These are phyloP conservation scores for Meyerozyma elateridarum DNA, from an alignment of 1,139 yeast species.

Conservation along the genomic window DNA sequence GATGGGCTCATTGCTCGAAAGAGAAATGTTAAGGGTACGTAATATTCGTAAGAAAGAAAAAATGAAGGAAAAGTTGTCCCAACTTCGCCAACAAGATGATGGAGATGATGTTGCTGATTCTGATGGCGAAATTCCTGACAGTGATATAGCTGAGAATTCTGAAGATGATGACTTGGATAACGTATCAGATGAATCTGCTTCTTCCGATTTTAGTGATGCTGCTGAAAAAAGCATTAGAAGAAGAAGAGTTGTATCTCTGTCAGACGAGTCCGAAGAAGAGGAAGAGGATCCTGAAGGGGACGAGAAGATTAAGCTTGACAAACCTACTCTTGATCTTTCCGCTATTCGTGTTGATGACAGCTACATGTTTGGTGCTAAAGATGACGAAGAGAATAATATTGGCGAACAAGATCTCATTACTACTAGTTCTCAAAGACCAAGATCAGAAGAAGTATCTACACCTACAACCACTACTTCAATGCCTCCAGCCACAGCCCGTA, in stretches of 20 bases:
- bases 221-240: constrained; percentile 17
- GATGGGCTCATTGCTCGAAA: constrained; percentile 51
- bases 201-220: constrained; percentile 17
- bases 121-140: constrained; percentile 20
- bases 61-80: constrained; percentile 29
- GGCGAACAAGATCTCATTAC: constrained; percentile 15
- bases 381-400: constrained; percentile 11
- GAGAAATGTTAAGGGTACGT: constrained; percentile 54
- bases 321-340: constrained; percentile 6
- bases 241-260: constrained; percentile 9
- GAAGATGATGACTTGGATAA: constrained; percentile 24
- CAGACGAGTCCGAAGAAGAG: constrained; percentile 11
- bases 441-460: too few relatives aligned
- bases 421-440: constrained; percentile 13
- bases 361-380: constrained; percentile 32
- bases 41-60: constrained; percentile 49
- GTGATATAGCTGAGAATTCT: constrained; percentile 16
- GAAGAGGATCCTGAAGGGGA: constrained; percentile 10
- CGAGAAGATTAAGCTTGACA: constrained; percentile 14
- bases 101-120: constrained; percentile 16
- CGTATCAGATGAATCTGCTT: constrained; percentile 18
- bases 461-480: not conserved
- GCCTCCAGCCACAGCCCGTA: constrained; percentile 7
- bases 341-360: constrained; percentile 25
- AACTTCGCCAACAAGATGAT: constrained; percentile 21